phyloP scores from a whole-genome alignment of 345 rosid genomes.

The rapeseed (Brassica napus) region Da-Ae NC_063441.1:16518501-16519000 shows the following conservation, averaged over 20 bases:
- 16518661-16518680: slow-evolving; percentile 16
- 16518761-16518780: background rate
- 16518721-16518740: too few relatives aligned
- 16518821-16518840: too few relatives aligned
- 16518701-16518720: background rate
- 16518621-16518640: slow-evolving; percentile 29
- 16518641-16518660: slow-evolving; percentile 21
- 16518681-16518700: background rate
- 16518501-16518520: background rate
- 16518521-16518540: background rate
- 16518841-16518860: too few relatives aligned
- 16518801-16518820: too few relatives aligned
- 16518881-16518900: too few relatives aligned
- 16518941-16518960: too few relatives aligned
- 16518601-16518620: slow-evolving; percentile 16
- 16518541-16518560: slow-evolving; percentile 20
- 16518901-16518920: too few relatives aligned
- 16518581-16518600: slow-evolving; percentile 28
- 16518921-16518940: too few relatives aligned
- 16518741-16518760: background rate
- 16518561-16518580: slow-evolving; percentile 14
- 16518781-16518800: too few relatives aligned
- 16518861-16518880: too few relatives aligned
- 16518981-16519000: too few relatives aligned
- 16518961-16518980: too few relatives aligned